Base-by-base conservation (phyloP, 176 grass and related monocot species). In the Aegilops longissima region DNA sequence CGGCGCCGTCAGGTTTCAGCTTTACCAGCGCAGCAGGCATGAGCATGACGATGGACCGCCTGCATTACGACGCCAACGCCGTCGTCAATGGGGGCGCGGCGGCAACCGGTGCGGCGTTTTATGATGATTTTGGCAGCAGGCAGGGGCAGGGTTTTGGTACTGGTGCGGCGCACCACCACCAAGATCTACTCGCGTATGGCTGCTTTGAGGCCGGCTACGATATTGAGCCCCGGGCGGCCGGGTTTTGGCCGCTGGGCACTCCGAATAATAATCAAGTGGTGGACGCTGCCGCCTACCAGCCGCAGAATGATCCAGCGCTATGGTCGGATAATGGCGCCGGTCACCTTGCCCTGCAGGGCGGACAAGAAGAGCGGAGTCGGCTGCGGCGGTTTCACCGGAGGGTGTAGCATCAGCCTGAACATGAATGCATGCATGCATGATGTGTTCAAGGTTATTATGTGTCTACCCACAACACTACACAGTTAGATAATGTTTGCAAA, bases 151-250 rank as follows among this genome's bases (percentile, higher is more conserved):
- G 36, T 16, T 79, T 84, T 13, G 23, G 38, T 34, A 9, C 35
- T 2, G 39, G 54, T 27, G 75, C 29, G 10, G 31, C 33, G 1
- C 36, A 70, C 66, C 66, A 70, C 66, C 66, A 70, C 17, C 65
- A 84, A 1, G 40, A 79, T 25, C 21, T 70, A 25, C 81, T n/a
- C 13, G 1, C 2, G 1, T 68, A 64, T 13, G 30, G 36, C 29
- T 88, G 35, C 38, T 88, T 79, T 42, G 36, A 42, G 17, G 20
- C 35, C 20, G 54, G 29, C 6, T 80, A 66, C 66, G 14, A 84
- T 38, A 14, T 63, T 4, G 66, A 36, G 3, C 74, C 51, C 36
- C 6, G 42, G 3, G 18, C 56, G 2, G 35, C 80, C 9, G 27
- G 66, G 3, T 29, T 72, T 36, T 84, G 74, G 66, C 39, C 27